Conservation (phyloP, 2,329 filamentous ascomycete genomes). For the Beauveria sp. region DNA sequence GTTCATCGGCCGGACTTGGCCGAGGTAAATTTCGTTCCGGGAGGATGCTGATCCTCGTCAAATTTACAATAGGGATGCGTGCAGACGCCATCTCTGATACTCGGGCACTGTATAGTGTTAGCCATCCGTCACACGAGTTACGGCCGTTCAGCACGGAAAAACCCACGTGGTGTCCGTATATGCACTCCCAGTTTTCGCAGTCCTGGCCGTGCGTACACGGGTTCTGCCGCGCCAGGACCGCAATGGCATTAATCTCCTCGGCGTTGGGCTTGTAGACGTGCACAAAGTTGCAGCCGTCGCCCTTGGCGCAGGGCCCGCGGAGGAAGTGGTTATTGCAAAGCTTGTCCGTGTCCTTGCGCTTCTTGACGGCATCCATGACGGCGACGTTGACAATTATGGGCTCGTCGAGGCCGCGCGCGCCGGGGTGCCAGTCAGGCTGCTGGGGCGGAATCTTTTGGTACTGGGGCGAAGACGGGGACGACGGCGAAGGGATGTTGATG, state of each 20-base stretch:
- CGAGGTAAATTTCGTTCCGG: conserved; percentile 38
- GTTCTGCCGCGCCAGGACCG: conserved; percentile 47
- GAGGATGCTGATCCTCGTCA: conserved; percentile 43
- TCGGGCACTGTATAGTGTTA: conserved; percentile 41
- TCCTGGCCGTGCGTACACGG: conserved; percentile 51
- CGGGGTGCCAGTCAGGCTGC: conserved; percentile 42
- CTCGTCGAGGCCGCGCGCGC: conserved; percentile 46
- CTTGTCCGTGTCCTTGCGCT: conserved; percentile 46
- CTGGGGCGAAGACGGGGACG: not conserved
- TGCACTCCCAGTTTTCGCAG: conserved; percentile 50
- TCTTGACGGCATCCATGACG: conserved; percentile 48
- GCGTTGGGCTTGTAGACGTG: conserved; percentile 45
- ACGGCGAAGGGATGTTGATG: not conserved
- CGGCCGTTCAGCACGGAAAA: not conserved
- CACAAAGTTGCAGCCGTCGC: conserved; percentile 47
- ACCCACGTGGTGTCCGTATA: conserved; percentile 56
- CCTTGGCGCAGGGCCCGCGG: conserved; percentile 48
- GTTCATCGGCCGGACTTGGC: conserved; percentile 1
- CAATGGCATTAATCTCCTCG: conserved; percentile 50
- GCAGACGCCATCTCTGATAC: conserved; percentile 43
- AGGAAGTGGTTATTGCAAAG: conserved; percentile 57
- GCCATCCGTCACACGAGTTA: not conserved
- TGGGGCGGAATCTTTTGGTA: conserved; percentile 21
- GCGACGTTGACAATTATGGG: conserved; percentile 38
- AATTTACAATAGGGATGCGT: conserved; percentile 51